These are phyloP conservation scores for Rhizophlyctis rosea DNA, from an alignment of 192 early-diverging fungal species.

Conservation along the genomic window DNA sequence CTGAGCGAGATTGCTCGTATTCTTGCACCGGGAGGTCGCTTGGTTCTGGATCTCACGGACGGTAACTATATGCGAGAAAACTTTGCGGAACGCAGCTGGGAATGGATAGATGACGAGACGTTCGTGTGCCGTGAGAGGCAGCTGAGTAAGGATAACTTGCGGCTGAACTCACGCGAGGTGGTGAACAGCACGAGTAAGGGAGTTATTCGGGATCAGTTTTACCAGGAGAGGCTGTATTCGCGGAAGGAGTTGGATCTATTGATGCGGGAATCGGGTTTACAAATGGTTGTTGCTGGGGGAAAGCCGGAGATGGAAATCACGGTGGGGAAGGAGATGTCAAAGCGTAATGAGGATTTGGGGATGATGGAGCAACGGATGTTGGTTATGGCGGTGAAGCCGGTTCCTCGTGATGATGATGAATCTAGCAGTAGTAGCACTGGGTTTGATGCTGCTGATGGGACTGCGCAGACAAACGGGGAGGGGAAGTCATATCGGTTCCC, in stretches of 20 bases:
- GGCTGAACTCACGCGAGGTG: constrained; percentile 57
- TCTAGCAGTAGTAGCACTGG: background rate
- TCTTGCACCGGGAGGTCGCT: constrained; percentile 49
- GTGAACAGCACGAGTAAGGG: constrained; percentile 48
- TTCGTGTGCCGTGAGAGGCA: constrained; percentile 64
- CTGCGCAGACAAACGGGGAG: background rate
- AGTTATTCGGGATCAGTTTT: constrained; percentile 65
- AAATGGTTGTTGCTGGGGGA: constrained; percentile 1
- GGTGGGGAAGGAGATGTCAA: constrained; percentile 49
- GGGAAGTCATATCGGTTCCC: background rate
- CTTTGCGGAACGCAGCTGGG: constrained; percentile 57
- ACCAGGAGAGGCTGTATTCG: constrained; percentile 57
- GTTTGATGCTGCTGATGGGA: background rate
- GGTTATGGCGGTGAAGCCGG: constrained; percentile 37
- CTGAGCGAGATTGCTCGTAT: constrained; percentile 50
- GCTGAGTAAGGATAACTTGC: constrained; percentile 47
- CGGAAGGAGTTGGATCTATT: constrained; percentile 41
- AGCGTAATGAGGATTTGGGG: constrained; percentile 61
- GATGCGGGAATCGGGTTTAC: constrained; percentile 32
- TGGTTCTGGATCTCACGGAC: constrained; percentile 59
- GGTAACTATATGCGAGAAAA: constrained; percentile 54
- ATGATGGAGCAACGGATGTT: constrained; percentile 64
- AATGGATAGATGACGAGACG: constrained; percentile 62
- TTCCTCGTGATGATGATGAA: background rate
- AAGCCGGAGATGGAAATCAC: constrained; percentile 22